Evolutionary conservation across 164 flowering plant genomes (phyloP).

Genomic region (Buxus sempervirens): DNA sequence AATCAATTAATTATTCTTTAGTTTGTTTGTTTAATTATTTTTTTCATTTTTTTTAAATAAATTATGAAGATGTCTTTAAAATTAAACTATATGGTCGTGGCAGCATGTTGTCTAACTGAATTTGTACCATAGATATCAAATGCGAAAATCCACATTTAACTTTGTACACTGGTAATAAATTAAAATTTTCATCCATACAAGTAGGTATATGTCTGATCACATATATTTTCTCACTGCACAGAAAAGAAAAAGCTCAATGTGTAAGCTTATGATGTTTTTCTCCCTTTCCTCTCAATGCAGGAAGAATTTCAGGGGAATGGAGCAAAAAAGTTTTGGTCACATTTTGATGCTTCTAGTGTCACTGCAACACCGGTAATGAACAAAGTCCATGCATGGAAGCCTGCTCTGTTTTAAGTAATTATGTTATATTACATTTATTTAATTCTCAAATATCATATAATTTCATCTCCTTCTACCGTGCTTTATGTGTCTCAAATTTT

Average conservation of each 20-base stretch:
- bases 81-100: background rate
- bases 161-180: too few relatives aligned
- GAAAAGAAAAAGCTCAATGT: background rate
- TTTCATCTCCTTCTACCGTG: background rate
- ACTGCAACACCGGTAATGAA: slow-evolving; percentile 20
- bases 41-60: background rate
- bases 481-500: background rate
- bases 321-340: slow-evolving; percentile 67
- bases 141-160: too few relatives aligned
- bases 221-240: too few relatives aligned
- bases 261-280: background rate
- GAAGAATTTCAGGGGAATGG: slow-evolving; percentile 60
- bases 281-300: slow-evolving; percentile 33
- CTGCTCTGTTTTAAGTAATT: background rate
- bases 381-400: slow-evolving; percentile 22
- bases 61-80: too few relatives aligned
- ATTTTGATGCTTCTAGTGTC: slow-evolving; percentile 51
- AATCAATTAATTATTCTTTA: too few relatives aligned
- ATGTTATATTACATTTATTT: background rate
- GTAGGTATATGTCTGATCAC: too few relatives aligned
- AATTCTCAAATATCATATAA: background rate
- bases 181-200: too few relatives aligned
- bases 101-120: too few relatives aligned
- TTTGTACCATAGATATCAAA: too few relatives aligned
- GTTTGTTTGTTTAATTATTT: too few relatives aligned